Evolutionary conservation across 352 stramenopile genomes (phyloP), one percentile per base, ranked within the genome.

Genomic region (Globisporangium cylindrosporum): DNA sequence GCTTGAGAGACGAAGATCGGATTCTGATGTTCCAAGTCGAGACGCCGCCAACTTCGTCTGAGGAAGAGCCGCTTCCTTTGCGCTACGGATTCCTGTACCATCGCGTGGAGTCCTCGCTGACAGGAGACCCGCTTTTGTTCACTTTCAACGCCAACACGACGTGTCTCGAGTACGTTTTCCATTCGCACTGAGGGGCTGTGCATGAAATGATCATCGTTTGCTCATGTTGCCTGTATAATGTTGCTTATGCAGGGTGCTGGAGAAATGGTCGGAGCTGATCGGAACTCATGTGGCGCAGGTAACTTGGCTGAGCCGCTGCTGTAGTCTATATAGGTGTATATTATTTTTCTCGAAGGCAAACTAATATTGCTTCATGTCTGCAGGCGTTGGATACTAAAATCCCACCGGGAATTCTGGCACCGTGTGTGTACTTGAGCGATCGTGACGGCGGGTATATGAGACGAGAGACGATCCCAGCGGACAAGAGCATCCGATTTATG

Each of bases 71-170:
- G 24, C 68, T 76, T 51, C 53, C 64, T 12, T 38, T 80, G n/a
- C 72, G 78, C 12, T 88, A 88, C 41, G 84, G 82, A 10, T 94
- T 94, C 55, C 72, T 92, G 4, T 94, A 94, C 72, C 82, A 93
- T 54, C 79, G 79, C 66, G 64, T 82, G 4, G 80, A 84, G 48
- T 79, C 74, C 14, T 64, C 62, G 57, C 62, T 92, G 59, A 77
- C 70, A 8, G 84, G 86, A 7, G 85, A 93, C 36, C 86, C 86
- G 48, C 70, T 94, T 46, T 57, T 94, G 29, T 89, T 92, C 64
- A 82, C 82, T 12, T 92, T 88, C 66, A 73, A 74, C 53, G 64
- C 63, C 59, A 80, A 79, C n/a, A 89, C 82, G 18, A 90, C 79
- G 0, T 92, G 85, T 66, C 64, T 80, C 12, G 74, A 88, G 74